Evolutionary conservation across 2,329 filamentous ascomycete genomes (phyloP), one percentile per base, ranked within the genome.

Genomic region (Trichoderma polysporum): DNA sequence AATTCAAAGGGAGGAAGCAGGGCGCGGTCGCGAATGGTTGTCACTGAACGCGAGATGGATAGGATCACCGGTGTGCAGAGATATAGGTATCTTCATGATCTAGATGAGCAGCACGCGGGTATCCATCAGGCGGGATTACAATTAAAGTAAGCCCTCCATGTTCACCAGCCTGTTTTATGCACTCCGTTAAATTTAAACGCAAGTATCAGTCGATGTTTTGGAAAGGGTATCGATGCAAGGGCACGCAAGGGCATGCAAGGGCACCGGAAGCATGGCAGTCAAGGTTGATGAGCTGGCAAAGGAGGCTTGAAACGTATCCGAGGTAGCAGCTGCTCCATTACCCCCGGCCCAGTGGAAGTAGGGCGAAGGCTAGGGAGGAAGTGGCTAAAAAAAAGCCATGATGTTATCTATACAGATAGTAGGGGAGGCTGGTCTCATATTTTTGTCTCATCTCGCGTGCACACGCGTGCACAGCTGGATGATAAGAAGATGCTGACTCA

Each of bases 11-110:
- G 33, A 63, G 10, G 8, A 54, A n/a, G n/a, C 17, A 49, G 27
- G 17, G 47, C 17, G 59, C 7, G 31, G 17, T 13, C 22, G 22
- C 31, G 49, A 25, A 35, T 17, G 39, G 39, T n/a, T 33, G 33
- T 47, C 22, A 25, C 33, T 45, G 47, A 37, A 25, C 13, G 58
- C 52, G 19, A 53, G 68, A 57, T 31, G 59, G 62, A 64, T 70
- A 69, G 69, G 71, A 54, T 63, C 49, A 53, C 60, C 60, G 27
- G 27, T 45, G 37, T 35, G 37, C 50, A 56, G 29, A 35, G 49
- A 22, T 39, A 35, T 15, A 27, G 47, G 19, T 53, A 27, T 31
- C 37, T 54, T 63, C 37, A 52, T 63, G 29, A 17, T 41, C 41
- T 50, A 22, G 15, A 61, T 33, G 61, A 41, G 60, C 60, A 33